Evolutionary conservation across 73 alveolate genomes (phyloP).

Genomic region (Tetrahymena malaccensis): DNA sequence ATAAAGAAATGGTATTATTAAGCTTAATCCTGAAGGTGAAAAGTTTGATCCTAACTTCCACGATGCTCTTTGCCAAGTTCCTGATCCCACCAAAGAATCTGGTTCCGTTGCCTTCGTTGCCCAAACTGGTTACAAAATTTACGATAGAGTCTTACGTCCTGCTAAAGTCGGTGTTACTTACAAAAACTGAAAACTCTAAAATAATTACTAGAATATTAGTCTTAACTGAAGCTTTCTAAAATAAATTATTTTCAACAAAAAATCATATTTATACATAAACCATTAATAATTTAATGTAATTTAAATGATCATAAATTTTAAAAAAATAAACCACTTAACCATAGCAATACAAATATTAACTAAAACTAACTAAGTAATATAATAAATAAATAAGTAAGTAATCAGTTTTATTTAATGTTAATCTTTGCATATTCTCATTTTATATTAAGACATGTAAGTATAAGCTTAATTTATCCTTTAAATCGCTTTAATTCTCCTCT

Average conservation of each 20-base stretch:
- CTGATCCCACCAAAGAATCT: constrained; percentile 57
- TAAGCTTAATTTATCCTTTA: neutral
- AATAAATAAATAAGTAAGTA: too few relatives aligned
- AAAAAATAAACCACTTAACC: neutral
- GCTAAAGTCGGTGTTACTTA: constrained; percentile 70
- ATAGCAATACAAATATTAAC: neutral
- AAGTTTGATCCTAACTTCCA: constrained; percentile 76
- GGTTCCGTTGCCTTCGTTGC: constrained; percentile 58
- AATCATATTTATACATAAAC: neutral
- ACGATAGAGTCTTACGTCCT: constrained; percentile 71
- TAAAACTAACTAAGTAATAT: neutral
- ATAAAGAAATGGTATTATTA: constrained; percentile 52
- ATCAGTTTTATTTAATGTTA: neutral
- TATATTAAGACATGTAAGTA: neutral
- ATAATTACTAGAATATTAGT: neutral
- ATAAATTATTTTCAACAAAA: neutral
- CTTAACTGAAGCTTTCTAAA: neutral
- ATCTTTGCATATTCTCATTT: neutral
- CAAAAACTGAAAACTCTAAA: neutral
- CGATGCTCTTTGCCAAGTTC: constrained; percentile 69
- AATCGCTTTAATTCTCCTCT: neutral
- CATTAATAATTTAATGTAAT: too few relatives aligned
- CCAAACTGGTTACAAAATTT: constrained; percentile 67
- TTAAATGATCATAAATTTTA: neutral
- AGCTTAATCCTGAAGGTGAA: constrained; percentile 66